Percentiles rank a stretch among this genome's conserved stretches.
Conservation (phyloP, 768 basidiomycete species). For the Boletus vermiculosoides region DNA sequence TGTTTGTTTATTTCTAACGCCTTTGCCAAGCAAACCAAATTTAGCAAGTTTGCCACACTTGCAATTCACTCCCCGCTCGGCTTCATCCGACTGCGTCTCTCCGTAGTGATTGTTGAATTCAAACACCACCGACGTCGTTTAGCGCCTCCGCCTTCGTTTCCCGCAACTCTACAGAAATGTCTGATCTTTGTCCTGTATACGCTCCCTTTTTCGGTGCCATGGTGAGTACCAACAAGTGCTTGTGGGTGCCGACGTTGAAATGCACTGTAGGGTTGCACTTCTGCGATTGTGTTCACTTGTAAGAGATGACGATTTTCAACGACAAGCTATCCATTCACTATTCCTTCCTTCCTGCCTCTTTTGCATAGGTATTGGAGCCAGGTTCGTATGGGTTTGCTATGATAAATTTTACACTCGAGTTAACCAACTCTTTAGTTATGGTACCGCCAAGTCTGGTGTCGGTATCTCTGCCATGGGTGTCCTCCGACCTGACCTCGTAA, state of each 20-base stretch:
- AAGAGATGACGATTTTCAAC: conserved; percentile 33
- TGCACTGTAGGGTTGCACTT: conserved; percentile 78
- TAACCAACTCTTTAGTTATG: conserved; percentile 66
- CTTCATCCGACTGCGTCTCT: conserved; percentile 12
- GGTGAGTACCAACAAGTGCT: conserved; percentile 47
- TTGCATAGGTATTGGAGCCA: conserved; percentile 77
- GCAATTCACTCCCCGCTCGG: conserved; percentile 27
- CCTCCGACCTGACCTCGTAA: conserved; percentile 94
- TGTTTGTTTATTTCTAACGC: conserved; percentile 33
- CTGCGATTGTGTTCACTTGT: conserved; percentile 98
- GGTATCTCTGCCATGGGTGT: conserved; percentile 98
- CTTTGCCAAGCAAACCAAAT: conserved; percentile 26
- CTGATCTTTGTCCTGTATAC: conserved; percentile 89
- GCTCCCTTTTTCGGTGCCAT: conserved; percentile 98
- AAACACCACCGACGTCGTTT: background rate
- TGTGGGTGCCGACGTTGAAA: conserved; percentile 10
- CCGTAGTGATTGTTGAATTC: conserved; percentile 10
- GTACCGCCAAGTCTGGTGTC: conserved; percentile 98
- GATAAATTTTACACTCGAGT: background rate
- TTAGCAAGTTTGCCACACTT: conserved; percentile 5
- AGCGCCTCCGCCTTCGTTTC: background rate
- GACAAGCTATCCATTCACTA: background rate
- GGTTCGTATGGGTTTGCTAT: conserved; percentile 43
- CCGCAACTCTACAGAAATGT: conserved; percentile 41
- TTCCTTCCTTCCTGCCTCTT: background rate